phyloP scores from a whole-genome alignment of 73 alveolate species.

The Breviolum minutum region DNA sequence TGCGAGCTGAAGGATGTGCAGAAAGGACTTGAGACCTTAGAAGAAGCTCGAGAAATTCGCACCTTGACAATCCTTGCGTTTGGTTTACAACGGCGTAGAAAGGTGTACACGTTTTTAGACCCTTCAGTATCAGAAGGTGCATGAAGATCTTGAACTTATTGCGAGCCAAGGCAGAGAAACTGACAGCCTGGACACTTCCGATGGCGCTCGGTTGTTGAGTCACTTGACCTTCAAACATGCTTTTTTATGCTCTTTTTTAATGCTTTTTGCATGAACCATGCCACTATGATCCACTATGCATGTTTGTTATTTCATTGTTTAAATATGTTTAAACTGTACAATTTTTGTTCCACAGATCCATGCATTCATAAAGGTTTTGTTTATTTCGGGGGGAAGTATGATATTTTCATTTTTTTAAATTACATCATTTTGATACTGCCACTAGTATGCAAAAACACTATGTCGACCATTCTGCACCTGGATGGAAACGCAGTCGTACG shows the following conservation, averaged over 20 bases:
- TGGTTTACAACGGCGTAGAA: neutral
- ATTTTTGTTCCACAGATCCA: neutral
- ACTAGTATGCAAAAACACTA: too few species aligned
- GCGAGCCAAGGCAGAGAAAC: neutral
- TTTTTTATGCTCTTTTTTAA: too few species aligned
- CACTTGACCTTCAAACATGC: neutral
- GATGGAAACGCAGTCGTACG: too few species aligned
- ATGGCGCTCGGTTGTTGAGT: conserved; percentile 62
- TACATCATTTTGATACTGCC: too few species aligned
- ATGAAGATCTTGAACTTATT: neutral
- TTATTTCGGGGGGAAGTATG: too few species aligned
- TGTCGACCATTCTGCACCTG: too few species aligned
- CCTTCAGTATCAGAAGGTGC: neutral
- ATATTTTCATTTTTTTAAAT: too few species aligned
- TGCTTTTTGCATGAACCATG: neutral
- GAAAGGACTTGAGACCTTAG: neutral
- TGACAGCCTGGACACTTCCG: conserved; percentile 32
- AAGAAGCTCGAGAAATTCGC: conserved; percentile 65
- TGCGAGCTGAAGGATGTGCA: conserved; percentile 23
- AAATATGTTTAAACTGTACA: neutral
- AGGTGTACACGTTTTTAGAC: too few species aligned
- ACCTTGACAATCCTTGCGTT: neutral
- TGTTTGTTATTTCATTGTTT: neutral
- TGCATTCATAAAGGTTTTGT: too few species aligned
- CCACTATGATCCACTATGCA: neutral